Evolutionary conservation across 768 basidiomycete species (phyloP), one percentile per base, ranked within the genome.

Genomic region (Cystobasidium ongulense): DNA sequence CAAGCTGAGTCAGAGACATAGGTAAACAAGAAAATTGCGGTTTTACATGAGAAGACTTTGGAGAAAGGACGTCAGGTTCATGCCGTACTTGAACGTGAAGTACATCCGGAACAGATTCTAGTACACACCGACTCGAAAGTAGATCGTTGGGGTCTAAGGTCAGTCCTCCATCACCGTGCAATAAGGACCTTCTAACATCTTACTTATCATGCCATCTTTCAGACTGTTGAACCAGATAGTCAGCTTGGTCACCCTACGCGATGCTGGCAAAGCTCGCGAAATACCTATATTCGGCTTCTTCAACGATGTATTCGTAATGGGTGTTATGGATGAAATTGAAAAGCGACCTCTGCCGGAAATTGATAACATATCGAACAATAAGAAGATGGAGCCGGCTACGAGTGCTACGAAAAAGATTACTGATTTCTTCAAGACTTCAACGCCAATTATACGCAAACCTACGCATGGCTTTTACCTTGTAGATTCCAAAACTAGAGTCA

Each of bases 251-350:
- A 84, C 85, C 11, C 82, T 93, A 15, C 46, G 73, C 52, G 33
- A 53, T 11, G 27, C 41, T 0, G 74, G 74, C 23, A 25, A 57
- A 62, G 66, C 63, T 8, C 87, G 92, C 8, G 92, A 95, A 81
- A 84, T 93, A 65, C 90, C 90, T 1, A 88, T 94, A 1, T 90
- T 92, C 75, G 89, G 90, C 0, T 84, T 90, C 70, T 80, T 91
- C 2, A 84, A 89, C 29, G 85, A 81, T 29, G 83, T 87, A 67
- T 81, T 89, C 25, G 84, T 94, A 18, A 79, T 86, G 29, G 92
- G 92, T 0, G 83, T 91, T 36, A 89, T 94, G 50, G 92, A 78
- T 75, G 76, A 76, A 57, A 68, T 78, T 59, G 76, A 76, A 78
- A 72, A 76, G 72, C 73, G 77, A 25, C 70, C 74, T 1, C 18